phyloP scores from a whole-genome alignment of 768 basidiomycete species.

The Phylloporus sp. region DNA sequence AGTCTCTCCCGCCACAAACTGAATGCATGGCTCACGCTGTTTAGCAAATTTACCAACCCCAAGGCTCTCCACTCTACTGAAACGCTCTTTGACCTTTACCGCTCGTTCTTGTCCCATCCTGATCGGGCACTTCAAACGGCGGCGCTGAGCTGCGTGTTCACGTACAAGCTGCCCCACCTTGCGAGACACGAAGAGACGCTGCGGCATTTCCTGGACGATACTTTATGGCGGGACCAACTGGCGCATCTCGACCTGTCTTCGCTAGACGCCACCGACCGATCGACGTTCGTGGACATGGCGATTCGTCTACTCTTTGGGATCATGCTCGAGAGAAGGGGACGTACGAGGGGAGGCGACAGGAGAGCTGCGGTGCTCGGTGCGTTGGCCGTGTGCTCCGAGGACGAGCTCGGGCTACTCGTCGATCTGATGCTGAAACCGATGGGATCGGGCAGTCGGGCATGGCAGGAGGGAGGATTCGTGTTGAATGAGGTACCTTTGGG shows the following conservation, averaged over 20 bases:
- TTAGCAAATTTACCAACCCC: slow-evolving; percentile 90
- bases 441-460: slow-evolving; percentile 28
- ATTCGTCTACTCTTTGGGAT: slow-evolving; percentile 81
- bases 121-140: slow-evolving; percentile 72
- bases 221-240: slow-evolving; percentile 85
- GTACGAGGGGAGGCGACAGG: slow-evolving; percentile 58
- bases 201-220: slow-evolving; percentile 71
- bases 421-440: slow-evolving; percentile 86
- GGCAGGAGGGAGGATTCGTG: slow-evolving; percentile 26
- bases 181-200: slow-evolving; percentile 57
- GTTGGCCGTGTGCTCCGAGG: slow-evolving; percentile 62
- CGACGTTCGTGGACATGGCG: slow-evolving; percentile 61
- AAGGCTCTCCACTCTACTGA: slow-evolving; percentile 75
- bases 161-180: slow-evolving; percentile 68
- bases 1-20: slow-evolving; percentile 60
- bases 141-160: slow-evolving; percentile 72
- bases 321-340: slow-evolving; percentile 77
- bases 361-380: slow-evolving; percentile 70
- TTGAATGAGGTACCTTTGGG: slow-evolving; percentile 26
- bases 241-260: slow-evolving; percentile 63
- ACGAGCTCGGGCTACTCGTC: slow-evolving; percentile 72
- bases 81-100: slow-evolving; percentile 60
- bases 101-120: slow-evolving; percentile 75
- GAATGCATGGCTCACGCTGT: slow-evolving; percentile 72
- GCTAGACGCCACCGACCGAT: slow-evolving; percentile 51